Base-by-base conservation (phyloP, 2,329 filamentous ascomycete genomes). In the Ophiocordyceps australis region DNA sequence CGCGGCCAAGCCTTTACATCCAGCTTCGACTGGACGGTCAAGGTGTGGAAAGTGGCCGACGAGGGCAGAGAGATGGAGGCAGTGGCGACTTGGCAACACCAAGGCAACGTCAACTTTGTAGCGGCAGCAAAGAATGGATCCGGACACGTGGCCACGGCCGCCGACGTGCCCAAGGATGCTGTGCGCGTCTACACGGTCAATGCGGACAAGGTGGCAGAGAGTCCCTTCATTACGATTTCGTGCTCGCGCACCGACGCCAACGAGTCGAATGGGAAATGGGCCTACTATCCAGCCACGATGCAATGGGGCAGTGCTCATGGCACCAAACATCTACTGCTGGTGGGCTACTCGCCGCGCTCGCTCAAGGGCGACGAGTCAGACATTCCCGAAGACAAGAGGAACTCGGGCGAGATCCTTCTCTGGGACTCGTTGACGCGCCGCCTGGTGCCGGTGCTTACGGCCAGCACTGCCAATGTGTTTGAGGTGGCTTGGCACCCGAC, bases 401-500 rank as follows among this genome's bases (percentile, higher is more conserved):
- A 65, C 25, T 59, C 65, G 0, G 70, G 70, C 8, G 67, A 74
- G 37, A 56, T 74, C 4, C 62, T 62, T 21, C 41, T 74, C 2
- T 74, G 67, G 65, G 55, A 75, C 38, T 57, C 61, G 0, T 28
- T 41, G 1, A 49, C 46, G 3, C 50, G 52, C 8, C 40, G 49
- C 8, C 49, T 54, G 23, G 46, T 70, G 23, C 52, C 49, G 5
- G 53, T 74, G 4, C 46, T 54, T 13, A 59, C 61, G 4, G 60
- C 56, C 2, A 59, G 58, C 1, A 59, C 57, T 1, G 58, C 66
- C 23, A 74, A 75, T 29, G 65, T 74, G 2, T 75, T 75, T 23
- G 70, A 75, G 36, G 62, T 74, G 3, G 49, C 57, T 0, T 75
- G 70, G 70, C 70, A 75, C 37, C 69, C 70, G 0, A 53, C 39